A percentile compares a stretch with the other conserved stretches of the same genome.
phyloP scores from a whole-genome alignment of 192 early-diverging fungal species.

The Coemansia sp. region DNA sequence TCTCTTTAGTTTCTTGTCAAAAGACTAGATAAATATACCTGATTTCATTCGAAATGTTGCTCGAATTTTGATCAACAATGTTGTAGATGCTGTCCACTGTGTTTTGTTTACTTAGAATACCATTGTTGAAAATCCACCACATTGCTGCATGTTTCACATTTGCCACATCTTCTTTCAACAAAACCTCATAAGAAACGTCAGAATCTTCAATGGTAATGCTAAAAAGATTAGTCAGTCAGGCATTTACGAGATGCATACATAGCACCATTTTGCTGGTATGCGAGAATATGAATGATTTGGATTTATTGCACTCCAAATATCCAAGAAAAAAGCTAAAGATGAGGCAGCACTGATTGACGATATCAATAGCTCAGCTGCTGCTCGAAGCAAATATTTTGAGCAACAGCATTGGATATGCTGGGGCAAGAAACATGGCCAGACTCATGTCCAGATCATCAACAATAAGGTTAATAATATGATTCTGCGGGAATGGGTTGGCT shows the following conservation, averaged over 20 bases:
- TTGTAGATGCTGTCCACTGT: too few species aligned
- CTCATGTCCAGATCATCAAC: slow-evolving; percentile 39
- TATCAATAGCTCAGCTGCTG: not conserved
- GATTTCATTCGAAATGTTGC: not conserved
- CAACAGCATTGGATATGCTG: slow-evolving; percentile 50
- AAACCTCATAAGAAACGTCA: too few species aligned
- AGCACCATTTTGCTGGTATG: too few species aligned
- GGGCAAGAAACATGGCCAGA: slow-evolving; percentile 43
- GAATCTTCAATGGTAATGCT: too few species aligned
- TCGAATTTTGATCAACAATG: not conserved
- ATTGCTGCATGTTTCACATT: too few species aligned
- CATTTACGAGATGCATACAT: too few species aligned
- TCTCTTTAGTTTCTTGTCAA: too few species aligned
- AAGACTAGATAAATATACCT: not conserved
- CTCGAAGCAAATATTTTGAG: slow-evolving; percentile 49
- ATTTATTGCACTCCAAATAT: not conserved
- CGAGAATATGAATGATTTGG: too few species aligned
- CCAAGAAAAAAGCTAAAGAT: not conserved
- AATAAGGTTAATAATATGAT: slow-evolving; percentile 50
- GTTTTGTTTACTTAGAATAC: too few species aligned
- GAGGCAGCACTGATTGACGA: not conserved
- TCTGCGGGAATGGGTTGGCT: slow-evolving; percentile 46
- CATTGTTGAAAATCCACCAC: too few species aligned
- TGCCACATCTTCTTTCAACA: too few species aligned
- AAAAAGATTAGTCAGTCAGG: too few species aligned